phyloP scores from a whole-genome alignment of 1,284 basidiomycete species.

The Lignosus rhinocerotis region DNA sequence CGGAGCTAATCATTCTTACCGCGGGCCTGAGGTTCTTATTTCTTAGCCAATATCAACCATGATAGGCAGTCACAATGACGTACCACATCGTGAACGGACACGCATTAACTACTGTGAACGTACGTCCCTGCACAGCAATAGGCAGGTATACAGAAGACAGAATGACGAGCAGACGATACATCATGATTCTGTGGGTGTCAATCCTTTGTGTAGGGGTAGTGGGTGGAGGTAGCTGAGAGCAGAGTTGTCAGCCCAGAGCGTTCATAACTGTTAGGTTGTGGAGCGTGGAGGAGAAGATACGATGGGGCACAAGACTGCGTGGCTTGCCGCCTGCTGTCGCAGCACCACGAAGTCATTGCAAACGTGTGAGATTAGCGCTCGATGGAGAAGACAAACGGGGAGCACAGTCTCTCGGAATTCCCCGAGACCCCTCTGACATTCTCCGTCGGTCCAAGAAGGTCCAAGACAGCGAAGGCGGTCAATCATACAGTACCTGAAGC shows the following conservation, averaged over 20 bases:
- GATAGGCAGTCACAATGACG: slow-evolving; percentile 2
- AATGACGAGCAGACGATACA: background rate
- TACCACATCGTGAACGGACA: slow-evolving; percentile 40
- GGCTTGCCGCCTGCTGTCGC: too few relatives aligned
- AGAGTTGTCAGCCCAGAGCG: background rate
- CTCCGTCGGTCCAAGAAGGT: too few relatives aligned
- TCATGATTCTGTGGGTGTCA: background rate
- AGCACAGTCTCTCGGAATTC: too few relatives aligned
- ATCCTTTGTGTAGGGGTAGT: background rate
- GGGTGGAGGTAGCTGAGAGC: background rate
- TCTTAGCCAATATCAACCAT: background rate
- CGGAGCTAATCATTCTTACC: slow-evolving; percentile 10
- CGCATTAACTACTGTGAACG: slow-evolving; percentile 35
- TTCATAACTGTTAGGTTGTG: background rate
- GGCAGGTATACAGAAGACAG: background rate
- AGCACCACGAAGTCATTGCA: too few relatives aligned
- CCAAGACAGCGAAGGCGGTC: too few relatives aligned
- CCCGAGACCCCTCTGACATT: too few relatives aligned
- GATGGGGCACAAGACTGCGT: too few relatives aligned
- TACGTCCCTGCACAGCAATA: slow-evolving; percentile 14
- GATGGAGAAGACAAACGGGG: too few relatives aligned
- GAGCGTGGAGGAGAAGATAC: background rate
- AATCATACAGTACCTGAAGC: too few relatives aligned
- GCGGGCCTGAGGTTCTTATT: slow-evolving; percentile 27
- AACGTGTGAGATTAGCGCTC: too few relatives aligned